These are phyloP conservation scores for Ceratocystis diversiconidia DNA, from an alignment of 2,329 filamentous ascomycete species.

Conservation along the genomic window DNA sequence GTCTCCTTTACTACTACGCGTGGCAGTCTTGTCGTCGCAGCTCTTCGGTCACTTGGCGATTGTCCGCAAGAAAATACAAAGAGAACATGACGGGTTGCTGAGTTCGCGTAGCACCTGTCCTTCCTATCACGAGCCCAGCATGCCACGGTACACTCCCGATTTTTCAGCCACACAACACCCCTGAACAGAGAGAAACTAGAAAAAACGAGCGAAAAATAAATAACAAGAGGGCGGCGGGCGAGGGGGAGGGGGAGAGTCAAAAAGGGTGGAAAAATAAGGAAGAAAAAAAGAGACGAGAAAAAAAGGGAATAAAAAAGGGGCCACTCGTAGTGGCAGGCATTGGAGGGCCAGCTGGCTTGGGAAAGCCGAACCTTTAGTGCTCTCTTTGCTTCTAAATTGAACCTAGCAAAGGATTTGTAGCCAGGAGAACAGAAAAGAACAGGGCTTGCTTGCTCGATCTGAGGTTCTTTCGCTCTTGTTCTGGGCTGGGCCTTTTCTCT, in stretches of 20 bases:
- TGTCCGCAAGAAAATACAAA: too few relatives aligned
- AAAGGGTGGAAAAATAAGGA: not conserved
- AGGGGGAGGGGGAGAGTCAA: too few relatives aligned
- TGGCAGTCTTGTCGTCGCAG: too few relatives aligned
- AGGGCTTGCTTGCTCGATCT: not conserved
- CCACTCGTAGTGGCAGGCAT: not conserved
- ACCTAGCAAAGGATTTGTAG: not conserved
- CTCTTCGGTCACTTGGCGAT: too few relatives aligned
- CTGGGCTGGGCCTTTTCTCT: slow-evolving; percentile 1
- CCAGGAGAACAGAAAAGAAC: not conserved
- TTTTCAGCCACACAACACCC: slow-evolving; percentile 5
- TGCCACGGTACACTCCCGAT: not conserved
- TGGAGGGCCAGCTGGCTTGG: not conserved
- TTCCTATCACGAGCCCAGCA: too few relatives aligned
- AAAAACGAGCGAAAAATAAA: not conserved
- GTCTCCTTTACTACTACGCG: too few relatives aligned
- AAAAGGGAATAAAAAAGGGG: not conserved
- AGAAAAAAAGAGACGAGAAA: not conserved
- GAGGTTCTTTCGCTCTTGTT: not conserved
- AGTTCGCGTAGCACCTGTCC: too few relatives aligned
- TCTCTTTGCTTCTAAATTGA: not conserved
- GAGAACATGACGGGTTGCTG: too few relatives aligned
- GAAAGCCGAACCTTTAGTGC: slow-evolving; percentile 2
- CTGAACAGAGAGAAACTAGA: not conserved
- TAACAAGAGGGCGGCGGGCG: too few relatives aligned